These are phyloP conservation scores for Botrytis deweyae DNA, from an alignment of 2,329 filamentous ascomycete genomes.

Conservation along the genomic window DNA sequence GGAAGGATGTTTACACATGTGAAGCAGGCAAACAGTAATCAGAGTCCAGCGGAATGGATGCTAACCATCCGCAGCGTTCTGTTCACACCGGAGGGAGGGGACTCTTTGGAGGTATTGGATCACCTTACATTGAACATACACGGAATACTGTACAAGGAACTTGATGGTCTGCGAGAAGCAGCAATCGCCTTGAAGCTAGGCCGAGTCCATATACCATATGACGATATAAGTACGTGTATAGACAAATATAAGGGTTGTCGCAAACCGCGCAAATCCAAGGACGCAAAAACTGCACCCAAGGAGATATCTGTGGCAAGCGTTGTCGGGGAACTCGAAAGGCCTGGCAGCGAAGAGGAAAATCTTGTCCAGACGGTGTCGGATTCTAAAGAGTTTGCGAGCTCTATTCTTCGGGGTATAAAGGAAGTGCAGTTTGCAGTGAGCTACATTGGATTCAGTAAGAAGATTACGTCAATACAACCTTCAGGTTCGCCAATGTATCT, in stretches of 20 bases:
- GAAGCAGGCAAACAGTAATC: conserved; percentile 60
- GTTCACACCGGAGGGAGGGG: conserved; percentile 80
- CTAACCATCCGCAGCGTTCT: conserved; percentile 80
- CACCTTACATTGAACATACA: conserved; percentile 87
- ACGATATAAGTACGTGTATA: conserved; percentile 71
- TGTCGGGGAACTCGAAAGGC: conserved; percentile 70
- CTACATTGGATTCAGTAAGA: conserved; percentile 83
- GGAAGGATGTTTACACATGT: conserved; percentile 84
- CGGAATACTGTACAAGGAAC: conserved; percentile 79
- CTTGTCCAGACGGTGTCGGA: conserved; percentile 84
- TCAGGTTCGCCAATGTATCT: conserved; percentile 71
- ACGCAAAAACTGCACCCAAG: conserved; percentile 45
- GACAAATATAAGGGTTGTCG: conserved; percentile 53
- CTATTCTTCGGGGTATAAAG: conserved; percentile 86
- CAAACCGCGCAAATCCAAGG: conserved; percentile 35
- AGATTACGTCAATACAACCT: conserved; percentile 66
- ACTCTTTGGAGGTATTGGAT: conserved; percentile 86
- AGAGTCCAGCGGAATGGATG: conserved; percentile 90
- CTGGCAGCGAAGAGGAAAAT: conserved; percentile 57
- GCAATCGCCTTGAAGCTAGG: conserved; percentile 89
- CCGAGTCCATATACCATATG: conserved; percentile 83
- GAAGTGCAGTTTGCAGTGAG: conserved; percentile 95
- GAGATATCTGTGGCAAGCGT: conserved; percentile 69
- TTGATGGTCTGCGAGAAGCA: conserved; percentile 85
- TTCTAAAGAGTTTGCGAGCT: conserved; percentile 88